These are phyloP conservation scores for Isatis lusitanica DNA, from an alignment of 441 rosid genomes.

Conservation along the genomic window DNA sequence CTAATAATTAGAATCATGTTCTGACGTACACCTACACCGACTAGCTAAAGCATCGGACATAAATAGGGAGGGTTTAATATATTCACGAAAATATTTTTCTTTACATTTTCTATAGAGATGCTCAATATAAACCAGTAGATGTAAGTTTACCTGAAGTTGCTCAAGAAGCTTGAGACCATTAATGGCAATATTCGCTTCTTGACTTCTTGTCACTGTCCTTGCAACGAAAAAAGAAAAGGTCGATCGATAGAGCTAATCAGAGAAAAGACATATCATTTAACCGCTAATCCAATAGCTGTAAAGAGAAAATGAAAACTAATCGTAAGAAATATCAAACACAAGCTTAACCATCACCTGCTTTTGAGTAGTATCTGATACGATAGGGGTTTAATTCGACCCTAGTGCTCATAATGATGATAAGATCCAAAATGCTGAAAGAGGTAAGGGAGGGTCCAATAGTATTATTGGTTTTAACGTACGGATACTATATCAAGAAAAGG, in stretches of 20 bases:
- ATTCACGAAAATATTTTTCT: too few relatives aligned
- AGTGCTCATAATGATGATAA: constrained; percentile 29
- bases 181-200: constrained; percentile 25
- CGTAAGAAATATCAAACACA: not conserved
- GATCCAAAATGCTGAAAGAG: constrained; percentile 32
- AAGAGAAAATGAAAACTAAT: too few relatives aligned
- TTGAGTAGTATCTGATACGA: constrained; percentile 23
- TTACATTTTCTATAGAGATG: constrained; percentile 22
- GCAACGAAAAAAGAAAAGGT: not conserved
- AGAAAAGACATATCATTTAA: not conserved
- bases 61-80: too few relatives aligned
- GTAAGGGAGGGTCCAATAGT: constrained; percentile 29
- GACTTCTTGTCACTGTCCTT: constrained; percentile 5
- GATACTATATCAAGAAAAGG: constrained; percentile 25
- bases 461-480: constrained; percentile 9
- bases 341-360: constrained; percentile 30
- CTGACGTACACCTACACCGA: constrained; percentile 32
- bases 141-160: constrained; percentile 21
- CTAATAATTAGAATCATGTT: constrained; percentile 35
- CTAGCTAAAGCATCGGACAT: constrained; percentile 14
- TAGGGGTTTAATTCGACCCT: constrained; percentile 13
- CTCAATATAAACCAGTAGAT: constrained; percentile 36
- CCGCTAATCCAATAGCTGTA: not conserved
- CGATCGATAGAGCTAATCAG: not conserved
- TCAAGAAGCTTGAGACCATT: constrained; percentile 24